phyloP scores from a whole-genome alignment of 495 filamentous ascomycete genomes.

The Neohortaea acidophila region DNA sequence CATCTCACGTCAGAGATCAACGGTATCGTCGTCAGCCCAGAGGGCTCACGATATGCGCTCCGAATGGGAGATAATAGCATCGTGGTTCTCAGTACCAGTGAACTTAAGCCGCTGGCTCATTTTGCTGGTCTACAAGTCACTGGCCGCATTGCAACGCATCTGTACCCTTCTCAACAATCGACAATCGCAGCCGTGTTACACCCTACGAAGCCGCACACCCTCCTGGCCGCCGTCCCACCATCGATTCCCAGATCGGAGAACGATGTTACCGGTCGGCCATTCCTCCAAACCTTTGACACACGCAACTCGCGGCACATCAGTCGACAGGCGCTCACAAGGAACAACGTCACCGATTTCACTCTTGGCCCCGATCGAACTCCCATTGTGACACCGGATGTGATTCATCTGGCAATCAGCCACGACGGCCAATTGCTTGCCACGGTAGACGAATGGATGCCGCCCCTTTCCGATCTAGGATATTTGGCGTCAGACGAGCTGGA shows the following conservation, averaged over 20 bases:
- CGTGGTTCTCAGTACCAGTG: conserved; percentile 76
- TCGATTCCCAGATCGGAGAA: conserved; percentile 23
- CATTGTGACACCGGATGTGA: conserved; percentile 60
- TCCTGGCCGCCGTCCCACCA: conserved; percentile 47
- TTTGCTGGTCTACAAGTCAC: conserved; percentile 70
- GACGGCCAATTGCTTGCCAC: conserved; percentile 87
- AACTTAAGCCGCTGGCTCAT: conserved; percentile 63
- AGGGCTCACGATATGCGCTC: conserved; percentile 63
- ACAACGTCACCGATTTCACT: conserved; percentile 68
- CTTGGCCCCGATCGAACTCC: conserved; percentile 50
- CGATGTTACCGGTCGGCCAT: conserved; percentile 21
- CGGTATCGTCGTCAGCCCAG: conserved; percentile 65
- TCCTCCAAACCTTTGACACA: conserved; percentile 73
- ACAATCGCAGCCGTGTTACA: conserved; percentile 34
- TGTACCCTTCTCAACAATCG: neutral
- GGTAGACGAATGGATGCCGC: conserved; percentile 76
- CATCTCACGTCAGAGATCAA: conserved; percentile 75
- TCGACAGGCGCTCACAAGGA: conserved; percentile 75
- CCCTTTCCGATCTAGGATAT: conserved; percentile 43
- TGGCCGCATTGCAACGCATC: neutral
- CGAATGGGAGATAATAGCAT: conserved; percentile 79
- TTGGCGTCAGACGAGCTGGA: conserved; percentile 30
- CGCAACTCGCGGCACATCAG: conserved; percentile 53
- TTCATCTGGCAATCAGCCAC: conserved; percentile 50
- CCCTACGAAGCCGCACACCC: conserved; percentile 38